phyloP scores from a whole-genome alignment of 148 eudicot species.

The Rhododendron kiyosumense region DNA sequence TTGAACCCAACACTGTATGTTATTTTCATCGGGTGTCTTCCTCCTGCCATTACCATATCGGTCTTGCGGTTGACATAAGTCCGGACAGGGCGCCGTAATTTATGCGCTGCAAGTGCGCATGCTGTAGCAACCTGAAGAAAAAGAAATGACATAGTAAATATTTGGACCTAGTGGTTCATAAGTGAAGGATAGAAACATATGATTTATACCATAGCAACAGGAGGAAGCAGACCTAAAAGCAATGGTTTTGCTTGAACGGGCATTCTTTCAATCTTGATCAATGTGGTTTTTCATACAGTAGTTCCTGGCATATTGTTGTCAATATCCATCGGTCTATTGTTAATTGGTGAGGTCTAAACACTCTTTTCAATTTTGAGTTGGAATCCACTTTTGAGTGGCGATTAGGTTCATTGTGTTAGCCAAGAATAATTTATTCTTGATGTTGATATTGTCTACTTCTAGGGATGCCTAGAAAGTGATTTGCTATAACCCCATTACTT shows the following conservation, averaged over 20 bases:
- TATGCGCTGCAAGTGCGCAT: conserved; percentile 88
- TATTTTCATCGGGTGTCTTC: conserved; percentile 94
- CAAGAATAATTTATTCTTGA: background rate
- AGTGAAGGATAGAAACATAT: background rate
- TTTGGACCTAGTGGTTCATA: background rate
- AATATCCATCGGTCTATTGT: background rate
- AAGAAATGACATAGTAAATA: conserved; percentile 1
- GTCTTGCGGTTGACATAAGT: conserved; percentile 71
- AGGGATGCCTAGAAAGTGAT: background rate
- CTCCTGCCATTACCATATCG: conserved; percentile 94
- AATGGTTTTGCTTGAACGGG: background rate
- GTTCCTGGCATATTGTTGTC: background rate
- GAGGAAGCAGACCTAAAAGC: background rate
- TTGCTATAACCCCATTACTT: background rate
- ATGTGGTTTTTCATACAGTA: background rate
- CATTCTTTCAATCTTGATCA: background rate
- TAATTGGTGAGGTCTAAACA: background rate
- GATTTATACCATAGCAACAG: background rate
- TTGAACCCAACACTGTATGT: conserved; percentile 81
- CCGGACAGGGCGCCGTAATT: conserved; percentile 67
- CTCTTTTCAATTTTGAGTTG: background rate
- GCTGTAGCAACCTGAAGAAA: conserved; percentile 59
- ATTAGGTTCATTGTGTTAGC: background rate
- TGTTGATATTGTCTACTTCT: background rate
- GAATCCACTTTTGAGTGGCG: background rate